Percentiles rank a stretch among this genome's conserved stretches.
phyloP scores from a whole-genome alignment of 768 basidiomycete genomes.

The Pisolithus tinctorius region DNA sequence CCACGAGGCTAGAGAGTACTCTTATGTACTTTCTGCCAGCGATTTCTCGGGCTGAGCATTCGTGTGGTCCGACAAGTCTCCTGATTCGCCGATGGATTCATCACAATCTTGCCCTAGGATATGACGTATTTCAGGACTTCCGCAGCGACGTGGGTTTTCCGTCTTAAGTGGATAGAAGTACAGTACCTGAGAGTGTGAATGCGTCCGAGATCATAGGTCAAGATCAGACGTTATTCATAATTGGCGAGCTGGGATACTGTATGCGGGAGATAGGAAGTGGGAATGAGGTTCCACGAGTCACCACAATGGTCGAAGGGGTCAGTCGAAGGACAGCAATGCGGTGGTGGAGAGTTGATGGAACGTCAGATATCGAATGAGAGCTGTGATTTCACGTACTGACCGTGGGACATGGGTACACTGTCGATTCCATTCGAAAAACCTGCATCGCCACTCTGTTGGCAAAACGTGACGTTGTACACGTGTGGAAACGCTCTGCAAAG shows the following conservation, averaged over 20 bases:
- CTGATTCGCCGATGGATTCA: constrained; percentile 85
- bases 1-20: constrained; percentile 16
- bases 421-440: no score
- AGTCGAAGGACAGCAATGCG: no score
- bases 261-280: constrained; percentile 88
- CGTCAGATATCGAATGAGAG: no score
- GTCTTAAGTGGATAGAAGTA: constrained; percentile 67
- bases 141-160: constrained; percentile 73
- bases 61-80: constrained; percentile 82
- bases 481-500: no score
- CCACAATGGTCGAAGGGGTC: no score
- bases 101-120: constrained; percentile 74
- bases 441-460: no score
- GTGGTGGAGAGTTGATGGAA: no score
- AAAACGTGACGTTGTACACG: no score
- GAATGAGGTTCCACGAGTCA: constrained; percentile 58
- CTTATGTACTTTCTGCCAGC: constrained; percentile 70
- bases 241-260: constrained; percentile 44
- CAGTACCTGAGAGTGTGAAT: constrained; percentile 62
- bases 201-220: constrained; percentile 59
- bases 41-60: constrained; percentile 85
- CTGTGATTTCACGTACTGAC: no score
- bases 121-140: constrained; percentile 86
- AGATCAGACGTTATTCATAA: constrained; percentile 35
- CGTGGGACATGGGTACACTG: no score